Base-by-base conservation (phyloP, 495 filamentous ascomycete species). In the Trypethelium eluteriae region DNA sequence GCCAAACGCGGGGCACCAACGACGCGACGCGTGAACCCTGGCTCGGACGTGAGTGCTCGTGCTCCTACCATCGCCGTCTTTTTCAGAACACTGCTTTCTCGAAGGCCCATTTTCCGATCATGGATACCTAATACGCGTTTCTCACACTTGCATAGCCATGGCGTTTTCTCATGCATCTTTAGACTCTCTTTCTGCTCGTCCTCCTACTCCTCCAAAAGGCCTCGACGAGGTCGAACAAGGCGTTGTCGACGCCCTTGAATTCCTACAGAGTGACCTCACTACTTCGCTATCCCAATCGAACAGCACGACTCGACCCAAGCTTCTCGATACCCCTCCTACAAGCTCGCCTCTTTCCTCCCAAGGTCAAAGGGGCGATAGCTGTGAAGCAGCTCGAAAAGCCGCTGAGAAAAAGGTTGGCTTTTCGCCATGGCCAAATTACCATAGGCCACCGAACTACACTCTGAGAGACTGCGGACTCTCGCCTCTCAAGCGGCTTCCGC, bases 361-460 rank as follows among this genome's bases (percentile, higher is more conserved):
- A 65, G 36, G 38, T 63, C 38, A 64, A 62, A 7, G 32, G 44
- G 57, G 36, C 49, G 49, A 38, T 63, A n/a, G 34, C 66, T 14
- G 39, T 65, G 10, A 36, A 62, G 25, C 25, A 25, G 38, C 68
- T 79, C 62, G 76, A 80, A 65, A 84, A 83, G 25, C 81, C 66
- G 72, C 76, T 2, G 81, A 78, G 62, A 97, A 96, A 77, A 83
- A 81, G 70, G 77, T 79, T 10, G 73, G 69, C 50, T 72, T 74
- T 67, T 91, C 88, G 14, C 85, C 85, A 68, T 84, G 86, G 77
- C 84, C 86, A 64, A 84, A 88, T 64, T 91, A 89, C 77, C 86
- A 86, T 68, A 88, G 62, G 65, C 63, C 77, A 84, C 53, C 81
- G 82, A 5, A 74, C 76, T 2, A 80, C 81, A 64, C 70, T 78